Evolutionary conservation across 2,329 filamentous ascomycete genomes (phyloP), one percentile per base, ranked within the genome.

Genomic region (Myriosclerotinia duriaeana): DNA sequence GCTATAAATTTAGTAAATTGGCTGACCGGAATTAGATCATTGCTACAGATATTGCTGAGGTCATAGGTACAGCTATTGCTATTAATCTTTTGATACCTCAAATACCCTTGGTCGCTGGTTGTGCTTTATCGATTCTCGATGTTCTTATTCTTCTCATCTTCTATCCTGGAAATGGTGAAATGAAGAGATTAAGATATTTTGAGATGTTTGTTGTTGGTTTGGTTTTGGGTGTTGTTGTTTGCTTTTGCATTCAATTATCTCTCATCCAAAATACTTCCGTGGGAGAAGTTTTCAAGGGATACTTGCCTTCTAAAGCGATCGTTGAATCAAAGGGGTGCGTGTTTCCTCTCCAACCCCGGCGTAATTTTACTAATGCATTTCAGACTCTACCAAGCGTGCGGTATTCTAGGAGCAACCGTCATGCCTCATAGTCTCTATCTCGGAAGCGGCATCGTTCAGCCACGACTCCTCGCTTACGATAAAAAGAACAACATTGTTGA

Each of bases 351-450:
- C 54, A 20, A 20, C 9, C 14, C 30, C 5, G 15, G 12, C 26
- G 8, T 17, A 26, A 34, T 7, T 12, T 20, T n/a, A 38, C 72
- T 77, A 56, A 77, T n/a, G 4, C 9, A n/a, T 1, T 36, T 3
- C 64, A 77, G 81, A 58, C 74, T 88, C 0, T 91, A 90, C 74
- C 87, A 90, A 76, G 85, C 89, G 1, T 93, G 90, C 69, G 90
- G 90, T 62, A 93, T 93, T 66, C 80, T 93, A 0, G 90, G 90
- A 2, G 90, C 90, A 4, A 93, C 90, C 0, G 88, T 90, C 34
- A 89, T 90, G 87, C 87, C 87, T 5, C 87, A 89, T 72, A 87
- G 84, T 63, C 78, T 91, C 4, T 91, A 87, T 71, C 81, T 91
- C 4, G 89, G 89, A 30, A 89, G 86, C 6, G 88, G 88, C 9